Conservation (phyloP, 345 rosid genomes). For the Diplotaxis tenuifolia region DNA sequence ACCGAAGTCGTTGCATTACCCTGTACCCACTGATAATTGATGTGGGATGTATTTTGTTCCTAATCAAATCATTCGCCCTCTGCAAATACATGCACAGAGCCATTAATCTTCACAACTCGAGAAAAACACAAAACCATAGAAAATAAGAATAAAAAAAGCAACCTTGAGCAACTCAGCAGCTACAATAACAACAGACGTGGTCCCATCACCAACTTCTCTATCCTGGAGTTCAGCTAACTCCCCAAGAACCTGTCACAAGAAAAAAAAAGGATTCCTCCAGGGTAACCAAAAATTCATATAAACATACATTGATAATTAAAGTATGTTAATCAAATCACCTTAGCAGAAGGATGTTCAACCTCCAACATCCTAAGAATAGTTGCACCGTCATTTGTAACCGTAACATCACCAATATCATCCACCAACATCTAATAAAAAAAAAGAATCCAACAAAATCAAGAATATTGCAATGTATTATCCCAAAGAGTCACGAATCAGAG, state of each 20-base stretch:
- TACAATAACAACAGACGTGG: conserved; percentile 89
- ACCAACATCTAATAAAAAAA: conserved; percentile 69
- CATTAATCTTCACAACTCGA: background rate
- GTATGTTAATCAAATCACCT: conserved; percentile 42
- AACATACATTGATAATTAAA: background rate
- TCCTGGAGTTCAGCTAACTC: conserved; percentile 99
- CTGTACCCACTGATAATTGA: conserved; percentile 94
- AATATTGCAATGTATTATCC: too few species aligned
- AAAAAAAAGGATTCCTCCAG: too few species aligned
- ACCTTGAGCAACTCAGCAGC: conserved; percentile 67
- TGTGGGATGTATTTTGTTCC: conserved; percentile 96
- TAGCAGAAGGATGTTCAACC: conserved; percentile 96
- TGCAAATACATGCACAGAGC: conserved; percentile 45
- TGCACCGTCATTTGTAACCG: conserved; percentile 90
- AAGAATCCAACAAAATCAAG: background rate
- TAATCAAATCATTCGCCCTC: conserved; percentile 95
- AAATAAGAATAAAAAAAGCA: too few species aligned
- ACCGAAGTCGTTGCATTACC: conserved; percentile 41
- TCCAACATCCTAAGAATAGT: conserved; percentile 91
- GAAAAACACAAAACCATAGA: background rate
- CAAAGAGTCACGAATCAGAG: background rate
- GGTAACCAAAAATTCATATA: background rate
- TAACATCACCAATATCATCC: conserved; percentile 93
- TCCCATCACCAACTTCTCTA: too few species aligned
- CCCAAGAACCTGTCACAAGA: conserved; percentile 64